Evolutionary conservation across 768 basidiomycete genomes (phyloP), one percentile per base, ranked within the genome.

Genomic region (Pholiota conissans): DNA sequence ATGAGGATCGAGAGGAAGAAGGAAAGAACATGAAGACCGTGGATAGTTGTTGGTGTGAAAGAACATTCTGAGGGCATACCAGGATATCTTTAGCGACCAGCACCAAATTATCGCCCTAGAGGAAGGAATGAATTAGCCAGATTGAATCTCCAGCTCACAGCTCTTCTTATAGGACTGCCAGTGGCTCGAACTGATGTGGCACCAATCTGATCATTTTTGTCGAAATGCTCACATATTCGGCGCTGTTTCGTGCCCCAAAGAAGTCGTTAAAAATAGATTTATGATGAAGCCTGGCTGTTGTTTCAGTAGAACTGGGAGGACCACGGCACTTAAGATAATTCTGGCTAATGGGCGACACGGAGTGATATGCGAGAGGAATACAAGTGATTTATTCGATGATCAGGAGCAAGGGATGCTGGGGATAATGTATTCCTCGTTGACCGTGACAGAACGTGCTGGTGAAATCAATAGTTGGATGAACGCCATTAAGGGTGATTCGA

Each of bases 21-120:
- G 10, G 70, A 70, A 8, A 67, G 27, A 18, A 49, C 59, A 55
- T 68, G 69, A 39, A 71, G 58, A 27, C 63, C 50, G 26, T 68
- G 49, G 39, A 69, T 61, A 8, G 66, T 61, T 42, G 53, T 54
- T 30, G 61, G 59, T 46, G 65, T 55, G 13, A 62, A 49, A 24
- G 51, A 34, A 49, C 18, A 49, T n/a, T 54, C 52, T 45, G 60
- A 22, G 54, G 64, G 60, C 67, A 69, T 67, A 49, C 62, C 63
- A 63, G 60, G 58, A 59, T 59, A 63, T 59, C 49, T 55, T 49
- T 55, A 66, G 59, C 61, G 65, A 56, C 66, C 66, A 62, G 66
- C 65, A 62, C 63, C 58, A 57, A 56, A 58, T 42, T 54, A 65
- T 64, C 66, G 65, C 63, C 62, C 53, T 30, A 37, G 51, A 37